Evolutionary conservation across 345 rosid species (phyloP).

Genomic region (Murraya koenigii): DNA sequence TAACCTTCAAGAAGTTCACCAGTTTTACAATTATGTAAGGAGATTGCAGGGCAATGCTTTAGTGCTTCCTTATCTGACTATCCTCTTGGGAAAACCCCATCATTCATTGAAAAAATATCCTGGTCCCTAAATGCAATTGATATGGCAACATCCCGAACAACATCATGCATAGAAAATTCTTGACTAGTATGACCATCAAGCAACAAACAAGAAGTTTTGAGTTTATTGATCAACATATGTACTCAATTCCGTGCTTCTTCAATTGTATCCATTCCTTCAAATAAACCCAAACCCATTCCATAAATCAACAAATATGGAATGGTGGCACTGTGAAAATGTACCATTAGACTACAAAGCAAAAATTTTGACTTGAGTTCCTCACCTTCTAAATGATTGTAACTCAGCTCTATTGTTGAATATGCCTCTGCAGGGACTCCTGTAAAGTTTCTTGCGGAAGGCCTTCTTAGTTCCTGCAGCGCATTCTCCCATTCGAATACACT

Average conservation of each 20-base stretch:
- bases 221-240: background rate
- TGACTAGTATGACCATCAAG: background rate
- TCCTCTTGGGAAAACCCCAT: background rate
- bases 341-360: constrained; percentile 21
- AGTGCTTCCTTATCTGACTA: background rate
- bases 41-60: background rate
- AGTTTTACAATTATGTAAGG: background rate
- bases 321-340: no score
- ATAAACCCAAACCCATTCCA: constrained; percentile 27
- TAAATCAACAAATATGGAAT: constrained; percentile 20
- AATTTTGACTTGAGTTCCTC: constrained; percentile 31
- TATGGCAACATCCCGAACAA: constrained; percentile 10
- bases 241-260: background rate
- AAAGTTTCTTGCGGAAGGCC: background rate
- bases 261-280: background rate
- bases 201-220: constrained; percentile 9
- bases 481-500: constrained; percentile 17
- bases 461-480: constrained; percentile 9
- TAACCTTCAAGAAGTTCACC: background rate
- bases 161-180: background rate
- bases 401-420: constrained; percentile 17
- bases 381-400: constrained; percentile 18
- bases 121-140: constrained; percentile 13
- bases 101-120: background rate
- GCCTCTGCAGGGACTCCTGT: background rate